Evolutionary conservation across 257 asterid genomes (phyloP).

Genomic region (Gentiana straminea): DNA sequence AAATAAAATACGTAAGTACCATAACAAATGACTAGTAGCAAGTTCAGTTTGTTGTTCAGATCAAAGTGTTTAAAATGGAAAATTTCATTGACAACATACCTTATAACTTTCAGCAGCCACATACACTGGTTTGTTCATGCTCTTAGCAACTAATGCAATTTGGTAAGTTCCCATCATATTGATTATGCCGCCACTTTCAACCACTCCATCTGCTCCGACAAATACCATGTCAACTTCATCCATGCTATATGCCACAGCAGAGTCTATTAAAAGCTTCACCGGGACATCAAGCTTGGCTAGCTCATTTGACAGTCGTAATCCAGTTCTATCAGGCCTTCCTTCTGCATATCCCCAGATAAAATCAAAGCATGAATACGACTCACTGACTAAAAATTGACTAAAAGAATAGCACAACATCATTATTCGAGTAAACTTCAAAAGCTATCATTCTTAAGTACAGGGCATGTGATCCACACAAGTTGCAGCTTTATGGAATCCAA

Average conservation of each 20-base stretch:
- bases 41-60: too few species aligned
- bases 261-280: slow-evolving; percentile 84
- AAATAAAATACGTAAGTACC: too few species aligned
- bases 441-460: too few species aligned
- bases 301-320: slow-evolving; percentile 69
- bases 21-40: too few species aligned
- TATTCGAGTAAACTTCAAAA: too few species aligned
- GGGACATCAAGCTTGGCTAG: slow-evolving; percentile 85
- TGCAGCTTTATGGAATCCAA: not conserved
- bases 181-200: slow-evolving; percentile 89
- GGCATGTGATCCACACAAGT: slow-evolving; percentile 5
- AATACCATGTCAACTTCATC: slow-evolving; percentile 94
- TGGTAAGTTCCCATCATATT: slow-evolving; percentile 99
- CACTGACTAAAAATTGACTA: not conserved
- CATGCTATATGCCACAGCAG: slow-evolving; percentile 95
- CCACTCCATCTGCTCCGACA: slow-evolving; percentile 95
- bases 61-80: not conserved
- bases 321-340: slow-evolving; percentile 91
- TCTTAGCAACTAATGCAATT: slow-evolving; percentile 84
- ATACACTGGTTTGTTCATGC: slow-evolving; percentile 93
- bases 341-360: slow-evolving; percentile 35
- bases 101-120: slow-evolving; percentile 96
- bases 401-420: not conserved
- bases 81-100: slow-evolving; percentile 25
- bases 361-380: not conserved